phyloP scores from a whole-genome alignment of 2,329 filamentous ascomycete genomes.

The Trichoderma brevicompactum region DNA sequence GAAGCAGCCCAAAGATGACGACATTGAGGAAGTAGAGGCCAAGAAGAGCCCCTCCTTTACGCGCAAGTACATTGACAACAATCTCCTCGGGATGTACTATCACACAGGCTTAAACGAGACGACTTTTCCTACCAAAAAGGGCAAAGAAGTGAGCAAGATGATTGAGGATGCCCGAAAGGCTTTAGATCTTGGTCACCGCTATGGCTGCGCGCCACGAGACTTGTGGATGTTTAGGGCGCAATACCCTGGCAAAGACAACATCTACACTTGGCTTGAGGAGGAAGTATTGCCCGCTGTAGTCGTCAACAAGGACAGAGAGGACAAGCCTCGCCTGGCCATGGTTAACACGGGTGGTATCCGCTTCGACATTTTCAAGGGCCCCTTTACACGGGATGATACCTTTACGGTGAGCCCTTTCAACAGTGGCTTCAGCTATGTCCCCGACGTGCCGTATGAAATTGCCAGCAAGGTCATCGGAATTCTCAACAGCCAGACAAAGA shows the following conservation, averaged over 20 bases:
- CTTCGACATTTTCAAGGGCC: slow-evolving; percentile 92
- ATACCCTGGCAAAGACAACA: slow-evolving; percentile 73
- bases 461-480: slow-evolving; percentile 70
- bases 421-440: slow-evolving; percentile 75
- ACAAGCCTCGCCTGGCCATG: slow-evolving; percentile 71
- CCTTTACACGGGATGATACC: slow-evolving; percentile 85
- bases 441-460: slow-evolving; percentile 77
- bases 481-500: slow-evolving; percentile 59
- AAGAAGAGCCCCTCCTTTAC: slow-evolving; percentile 62
- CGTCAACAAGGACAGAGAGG: slow-evolving; percentile 58
- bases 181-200: slow-evolving; percentile 72
- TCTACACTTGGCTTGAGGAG: slow-evolving; percentile 80
- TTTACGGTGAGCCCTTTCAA: slow-evolving; percentile 88
- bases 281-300: slow-evolving; percentile 73
- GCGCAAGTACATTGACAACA: slow-evolving; percentile 91
- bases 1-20: slow-evolving; percentile 29
- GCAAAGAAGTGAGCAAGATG: slow-evolving; percentile 69
- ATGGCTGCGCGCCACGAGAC: slow-evolving; percentile 81
- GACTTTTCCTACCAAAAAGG: slow-evolving; percentile 76
- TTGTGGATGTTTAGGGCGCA: slow-evolving; percentile 81
- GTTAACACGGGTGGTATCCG: slow-evolving; percentile 90
- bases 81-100: slow-evolving; percentile 80
- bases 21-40: slow-evolving; percentile 37
- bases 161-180: slow-evolving; percentile 72
- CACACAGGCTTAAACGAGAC: slow-evolving; percentile 74